A percentile compares a stretch with the other conserved stretches of the same genome.
Conservation (phyloP, 495 filamentous ascomycete genomes). For the Annulohypoxylon nitens region DNA sequence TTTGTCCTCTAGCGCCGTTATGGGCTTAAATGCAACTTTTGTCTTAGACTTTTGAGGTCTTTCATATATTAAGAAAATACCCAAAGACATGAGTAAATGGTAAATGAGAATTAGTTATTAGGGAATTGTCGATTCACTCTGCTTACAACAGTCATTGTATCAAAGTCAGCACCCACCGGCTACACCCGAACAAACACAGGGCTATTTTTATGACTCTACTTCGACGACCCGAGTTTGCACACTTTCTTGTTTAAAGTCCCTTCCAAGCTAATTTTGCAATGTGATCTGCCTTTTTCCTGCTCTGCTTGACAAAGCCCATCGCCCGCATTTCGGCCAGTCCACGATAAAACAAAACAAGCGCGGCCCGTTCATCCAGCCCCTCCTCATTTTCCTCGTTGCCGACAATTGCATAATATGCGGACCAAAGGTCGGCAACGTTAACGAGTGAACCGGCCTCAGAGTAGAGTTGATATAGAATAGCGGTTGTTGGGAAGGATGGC, state of each 20-base stretch:
- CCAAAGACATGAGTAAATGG: constrained; percentile 33
- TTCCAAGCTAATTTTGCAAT: constrained; percentile 78
- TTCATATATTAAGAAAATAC: constrained; percentile 35
- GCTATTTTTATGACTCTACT: constrained; percentile 34
- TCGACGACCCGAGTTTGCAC: constrained; percentile 14
- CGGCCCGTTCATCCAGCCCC: constrained; percentile 62
- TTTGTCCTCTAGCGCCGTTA: constrained; percentile 46
- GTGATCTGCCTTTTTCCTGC: constrained; percentile 92
- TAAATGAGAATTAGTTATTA: not conserved
- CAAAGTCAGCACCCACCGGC: not conserved
- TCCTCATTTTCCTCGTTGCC: constrained; percentile 71
- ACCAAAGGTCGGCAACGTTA: constrained; percentile 91
- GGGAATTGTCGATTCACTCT: constrained; percentile 30
- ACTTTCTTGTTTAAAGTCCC: constrained; percentile 40
- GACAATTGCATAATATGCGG: constrained; percentile 83
- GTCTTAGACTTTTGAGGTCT: constrained; percentile 46
- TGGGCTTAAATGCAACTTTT: constrained; percentile 38
- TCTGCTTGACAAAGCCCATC: constrained; percentile 89
- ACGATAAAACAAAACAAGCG: constrained; percentile 82
- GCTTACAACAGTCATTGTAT: constrained; percentile 23
- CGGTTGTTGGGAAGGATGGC: constrained; percentile 78
- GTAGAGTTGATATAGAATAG: constrained; percentile 91
- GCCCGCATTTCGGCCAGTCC: constrained; percentile 84
- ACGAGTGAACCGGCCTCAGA: constrained; percentile 88
- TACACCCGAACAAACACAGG: constrained; percentile 25